phyloP scores from a whole-genome alignment of 2,329 filamentous ascomycete genomes.

The Colletotrichum lindemuthianum region DNA sequence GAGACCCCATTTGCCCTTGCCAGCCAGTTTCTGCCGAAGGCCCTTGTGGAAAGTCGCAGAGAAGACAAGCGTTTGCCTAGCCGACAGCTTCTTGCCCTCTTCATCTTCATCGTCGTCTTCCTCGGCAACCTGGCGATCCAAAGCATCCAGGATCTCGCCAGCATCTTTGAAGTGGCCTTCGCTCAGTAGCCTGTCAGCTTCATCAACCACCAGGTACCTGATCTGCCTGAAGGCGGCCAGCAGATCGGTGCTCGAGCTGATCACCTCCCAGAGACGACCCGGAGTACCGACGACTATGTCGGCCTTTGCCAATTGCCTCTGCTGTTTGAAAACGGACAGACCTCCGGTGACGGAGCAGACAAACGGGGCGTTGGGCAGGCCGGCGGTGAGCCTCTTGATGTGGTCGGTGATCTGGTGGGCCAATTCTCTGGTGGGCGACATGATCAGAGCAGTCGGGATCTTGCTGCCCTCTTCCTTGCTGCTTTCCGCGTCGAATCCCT shows the following conservation, averaged over 20 bases:
- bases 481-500: constrained; percentile 43
- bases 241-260: constrained; percentile 78
- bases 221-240: constrained; percentile 77
- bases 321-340: constrained; percentile 93
- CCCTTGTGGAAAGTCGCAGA: constrained; percentile 95
- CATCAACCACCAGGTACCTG: constrained; percentile 88
- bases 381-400: constrained; percentile 77
- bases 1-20: constrained; percentile 68
- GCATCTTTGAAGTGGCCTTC: constrained; percentile 96
- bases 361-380: constrained; percentile 69
- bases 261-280: constrained; percentile 92
- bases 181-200: constrained; percentile 90
- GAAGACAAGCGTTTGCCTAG: constrained; percentile 91
- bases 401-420: constrained; percentile 92
- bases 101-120: constrained; percentile 57
- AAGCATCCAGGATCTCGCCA: constrained; percentile 82
- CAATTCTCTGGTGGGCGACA: constrained; percentile 92
- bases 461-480: constrained; percentile 45
- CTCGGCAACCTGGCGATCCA: constrained; percentile 78
- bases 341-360: constrained; percentile 94
- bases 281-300: constrained; percentile 96
- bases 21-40: constrained; percentile 88
- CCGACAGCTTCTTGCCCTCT: constrained; percentile 54
- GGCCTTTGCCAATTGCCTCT: constrained; percentile 82
- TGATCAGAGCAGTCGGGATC: constrained; percentile 77